Conservation (phyloP, 345 rosid genomes). For the Lepidium aucheri region DNA sequence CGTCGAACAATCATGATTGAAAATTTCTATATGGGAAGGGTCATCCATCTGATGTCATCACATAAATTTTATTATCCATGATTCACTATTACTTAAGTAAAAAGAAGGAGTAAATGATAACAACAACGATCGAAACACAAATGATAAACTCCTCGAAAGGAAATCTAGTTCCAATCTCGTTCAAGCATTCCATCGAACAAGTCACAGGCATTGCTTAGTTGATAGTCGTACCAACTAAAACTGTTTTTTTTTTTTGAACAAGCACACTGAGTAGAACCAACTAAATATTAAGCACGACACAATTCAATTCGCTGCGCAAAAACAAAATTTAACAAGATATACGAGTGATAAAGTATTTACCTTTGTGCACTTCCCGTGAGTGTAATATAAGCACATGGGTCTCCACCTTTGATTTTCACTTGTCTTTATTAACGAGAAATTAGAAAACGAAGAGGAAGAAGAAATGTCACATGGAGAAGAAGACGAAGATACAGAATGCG, state of each 20-base stretch:
- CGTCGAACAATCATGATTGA: slow-evolving; percentile 55
- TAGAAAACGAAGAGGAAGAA: slow-evolving; percentile 4
- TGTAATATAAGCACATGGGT: slow-evolving; percentile 77
- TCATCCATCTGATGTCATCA: slow-evolving; percentile 57
- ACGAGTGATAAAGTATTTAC: slow-evolving; percentile 22
- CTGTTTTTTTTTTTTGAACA: no score
- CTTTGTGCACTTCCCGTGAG: slow-evolving; percentile 80
- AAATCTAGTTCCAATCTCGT: neutral
- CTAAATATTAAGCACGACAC: neutral
- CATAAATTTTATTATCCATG: neutral
- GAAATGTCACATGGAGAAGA: slow-evolving; percentile 10
- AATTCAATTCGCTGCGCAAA: neutral
- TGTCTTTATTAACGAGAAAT: slow-evolving; percentile 18
- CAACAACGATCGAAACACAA: neutral
- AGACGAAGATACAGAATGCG: slow-evolving; percentile 24
- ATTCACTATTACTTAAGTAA: neutral
- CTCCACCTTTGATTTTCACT: slow-evolving; percentile 37
- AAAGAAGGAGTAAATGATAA: neutral
- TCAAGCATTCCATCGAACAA: slow-evolving; percentile 36
- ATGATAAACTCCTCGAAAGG: neutral
- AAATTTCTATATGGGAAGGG: slow-evolving; percentile 53
- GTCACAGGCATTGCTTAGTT: slow-evolving; percentile 1
- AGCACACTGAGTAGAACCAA: neutral
- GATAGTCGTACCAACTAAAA: no score
- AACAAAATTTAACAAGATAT: neutral